Percentiles rank a stretch among this genome's conserved stretches.
These are phyloP conservation scores for Anisodus acutangulus DNA, from an alignment of 257 asterid genomes.

Conservation along the genomic window DNA sequence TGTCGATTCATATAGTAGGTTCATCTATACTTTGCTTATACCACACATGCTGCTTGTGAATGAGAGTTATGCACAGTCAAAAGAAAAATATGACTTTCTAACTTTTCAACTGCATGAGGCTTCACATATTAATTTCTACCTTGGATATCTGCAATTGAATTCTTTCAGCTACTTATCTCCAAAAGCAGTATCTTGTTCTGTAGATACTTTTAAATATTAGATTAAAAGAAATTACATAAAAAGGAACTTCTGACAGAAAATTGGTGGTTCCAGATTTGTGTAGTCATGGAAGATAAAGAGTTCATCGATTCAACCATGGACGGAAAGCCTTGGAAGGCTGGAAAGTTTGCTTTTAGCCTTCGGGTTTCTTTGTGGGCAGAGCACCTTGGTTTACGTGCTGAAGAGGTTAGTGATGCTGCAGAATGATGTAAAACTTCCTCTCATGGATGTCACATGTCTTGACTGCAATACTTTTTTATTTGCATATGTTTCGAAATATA, in stretches of 20 bases:
- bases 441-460: constrained; percentile 3
- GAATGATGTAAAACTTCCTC: neutral
- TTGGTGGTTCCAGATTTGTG: constrained; percentile 63
- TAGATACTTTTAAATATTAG: neutral
- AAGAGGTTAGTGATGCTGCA: constrained; percentile 60
- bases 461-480: neutral
- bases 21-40: neutral
- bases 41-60: constrained; percentile 3
- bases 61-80: neutral
- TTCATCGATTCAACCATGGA: constrained; percentile 79
- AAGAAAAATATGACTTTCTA: constrained; percentile 1
- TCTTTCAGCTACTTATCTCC: constrained; percentile 7
- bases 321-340: constrained; percentile 86
- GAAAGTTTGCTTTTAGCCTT: constrained; percentile 73
- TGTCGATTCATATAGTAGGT: neutral
- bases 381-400: constrained; percentile 72
- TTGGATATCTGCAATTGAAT: constrained; percentile 21
- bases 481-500: neutral
- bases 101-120: neutral
- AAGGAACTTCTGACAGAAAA: neutral
- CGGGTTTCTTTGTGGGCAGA: constrained; percentile 90
- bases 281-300: constrained; percentile 79
- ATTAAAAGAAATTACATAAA: neutral
- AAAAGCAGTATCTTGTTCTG: constrained; percentile 9
- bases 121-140: neutral